phyloP scores from a whole-genome alignment of 441 rosid species.

The Populus hybrid region DNA sequence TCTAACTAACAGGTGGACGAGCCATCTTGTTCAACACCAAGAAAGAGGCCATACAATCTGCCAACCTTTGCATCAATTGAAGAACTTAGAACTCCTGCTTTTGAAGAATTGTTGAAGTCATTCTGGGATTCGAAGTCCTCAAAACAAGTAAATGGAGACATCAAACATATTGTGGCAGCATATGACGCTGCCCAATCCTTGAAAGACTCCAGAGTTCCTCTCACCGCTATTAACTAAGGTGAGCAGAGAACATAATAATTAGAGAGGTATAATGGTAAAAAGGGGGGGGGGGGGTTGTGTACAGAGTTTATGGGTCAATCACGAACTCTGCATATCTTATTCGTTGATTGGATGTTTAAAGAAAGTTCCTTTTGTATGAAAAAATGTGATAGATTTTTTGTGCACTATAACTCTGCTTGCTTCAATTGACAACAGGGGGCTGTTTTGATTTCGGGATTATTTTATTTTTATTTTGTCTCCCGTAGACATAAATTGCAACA shows the following conservation, averaged over 20 bases:
- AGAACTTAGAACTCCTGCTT: slow-evolving; percentile 84
- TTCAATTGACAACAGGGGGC: not conserved
- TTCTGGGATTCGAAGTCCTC: slow-evolving; percentile 65
- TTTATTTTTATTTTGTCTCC: not conserved
- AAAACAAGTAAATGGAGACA: slow-evolving; percentile 73
- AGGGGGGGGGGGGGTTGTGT: slow-evolving; percentile 18
- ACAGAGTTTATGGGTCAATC: slow-evolving; percentile 21
- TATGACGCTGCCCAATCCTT: slow-evolving; percentile 59
- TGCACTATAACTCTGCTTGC: not conserved
- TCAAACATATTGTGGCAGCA: slow-evolving; percentile 47
- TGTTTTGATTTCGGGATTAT: not conserved
- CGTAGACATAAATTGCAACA: not conserved
- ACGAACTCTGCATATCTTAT: slow-evolving; percentile 9
- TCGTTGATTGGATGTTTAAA: slow-evolving; percentile 32
- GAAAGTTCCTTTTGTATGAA: slow-evolving; percentile 14
- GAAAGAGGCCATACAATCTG: slow-evolving; percentile 70
- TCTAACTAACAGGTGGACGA: slow-evolving; percentile 63
- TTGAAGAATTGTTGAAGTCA: slow-evolving; percentile 68
- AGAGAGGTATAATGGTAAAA: slow-evolving; percentile 13
- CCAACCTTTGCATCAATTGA: slow-evolving; percentile 77
- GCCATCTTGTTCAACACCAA: slow-evolving; percentile 89
- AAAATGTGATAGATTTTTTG: slow-evolving; percentile 2
- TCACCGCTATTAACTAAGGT: slow-evolving; percentile 73
- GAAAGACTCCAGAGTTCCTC: slow-evolving; percentile 80
- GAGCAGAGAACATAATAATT: slow-evolving; percentile 2